A percentile compares a stretch with the other conserved stretches of the same genome.
Evolutionary conservation across 306 rosid genomes (phyloP).

Genomic region (Vigna hirtella): DNA sequence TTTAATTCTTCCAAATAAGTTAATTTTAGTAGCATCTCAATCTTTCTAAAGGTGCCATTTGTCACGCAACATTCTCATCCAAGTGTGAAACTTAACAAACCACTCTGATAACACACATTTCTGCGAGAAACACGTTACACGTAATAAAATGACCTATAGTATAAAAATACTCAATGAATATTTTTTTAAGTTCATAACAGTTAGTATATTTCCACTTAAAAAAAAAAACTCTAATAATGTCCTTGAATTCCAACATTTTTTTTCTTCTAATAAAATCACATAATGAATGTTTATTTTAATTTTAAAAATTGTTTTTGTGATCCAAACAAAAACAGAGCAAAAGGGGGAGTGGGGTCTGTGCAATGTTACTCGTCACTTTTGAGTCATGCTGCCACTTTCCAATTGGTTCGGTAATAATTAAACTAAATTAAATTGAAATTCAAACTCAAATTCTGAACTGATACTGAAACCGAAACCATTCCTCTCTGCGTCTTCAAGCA

Average conservation of each 20-base stretch:
- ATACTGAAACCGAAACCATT: not conserved
- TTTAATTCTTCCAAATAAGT: too few species aligned
- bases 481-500: not conserved
- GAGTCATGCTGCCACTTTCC: slow-evolving; percentile 32
- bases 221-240: too few species aligned
- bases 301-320: not conserved
- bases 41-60: not conserved
- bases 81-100: not conserved
- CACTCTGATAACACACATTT: not conserved
- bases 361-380: not conserved
- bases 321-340: too few species aligned
- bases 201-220: too few species aligned
- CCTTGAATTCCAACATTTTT: too few species aligned
- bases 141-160: not conserved
- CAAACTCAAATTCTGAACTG: not conserved
- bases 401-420: slow-evolving; percentile 29
- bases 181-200: too few species aligned
- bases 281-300: too few species aligned
- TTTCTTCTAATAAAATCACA: too few species aligned
- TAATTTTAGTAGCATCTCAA: not conserved
- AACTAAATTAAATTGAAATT: not conserved
- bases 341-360: slow-evolving; percentile 10
- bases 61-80: not conserved
- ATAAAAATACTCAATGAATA: too few species aligned
- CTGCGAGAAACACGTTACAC: not conserved